Percentiles rank a stretch among this genome's conserved stretches.
Conservation (phyloP, 192 early-diverging fungal species). For the Mortierella alpina region DNA sequence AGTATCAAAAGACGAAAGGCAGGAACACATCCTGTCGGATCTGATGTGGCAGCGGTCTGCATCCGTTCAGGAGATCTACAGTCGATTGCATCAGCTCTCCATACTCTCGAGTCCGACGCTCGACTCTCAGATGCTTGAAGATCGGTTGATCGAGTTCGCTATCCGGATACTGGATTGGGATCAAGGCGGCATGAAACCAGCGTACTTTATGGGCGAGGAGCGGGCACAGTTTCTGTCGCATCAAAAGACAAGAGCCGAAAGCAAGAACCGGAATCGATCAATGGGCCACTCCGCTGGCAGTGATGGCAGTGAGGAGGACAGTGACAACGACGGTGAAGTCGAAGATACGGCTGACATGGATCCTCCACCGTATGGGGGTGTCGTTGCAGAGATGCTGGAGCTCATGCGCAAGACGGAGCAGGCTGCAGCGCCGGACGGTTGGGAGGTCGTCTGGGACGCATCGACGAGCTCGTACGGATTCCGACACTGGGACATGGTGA, state of each 20-base stretch:
- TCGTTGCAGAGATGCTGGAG: constrained; percentile 32
- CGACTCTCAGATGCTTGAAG: constrained; percentile 17
- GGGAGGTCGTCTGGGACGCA: constrained; percentile 22
- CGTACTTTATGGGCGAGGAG: constrained; percentile 32
- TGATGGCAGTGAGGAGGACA: background rate
- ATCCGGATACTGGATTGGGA: constrained; percentile 53
- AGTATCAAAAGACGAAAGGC: too few species aligned
- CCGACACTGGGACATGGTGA: constrained; percentile 16
- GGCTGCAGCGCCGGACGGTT: constrained; percentile 5
- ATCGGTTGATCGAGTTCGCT: constrained; percentile 34
- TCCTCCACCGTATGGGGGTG: constrained; percentile 25
- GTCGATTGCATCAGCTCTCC: constrained; percentile 36
- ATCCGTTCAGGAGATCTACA: constrained; percentile 29
- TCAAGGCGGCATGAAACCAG: constrained; percentile 31
- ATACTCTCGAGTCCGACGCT: constrained; percentile 2
- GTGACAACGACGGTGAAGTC: background rate
- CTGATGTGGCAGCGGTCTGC: constrained; percentile 9
- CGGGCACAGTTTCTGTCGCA: constrained; percentile 3
- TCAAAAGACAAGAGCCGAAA: background rate
- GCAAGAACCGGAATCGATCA: background rate
- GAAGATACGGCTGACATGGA: background rate
- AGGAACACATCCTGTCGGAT: background rate
- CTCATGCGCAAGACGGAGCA: constrained; percentile 15
- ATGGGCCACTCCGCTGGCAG: background rate
- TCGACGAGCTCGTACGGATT: constrained; percentile 9